phyloP scores from a whole-genome alignment of 176 grass and related monocot species.

The Rhipidocladum racemiflorum region DNA sequence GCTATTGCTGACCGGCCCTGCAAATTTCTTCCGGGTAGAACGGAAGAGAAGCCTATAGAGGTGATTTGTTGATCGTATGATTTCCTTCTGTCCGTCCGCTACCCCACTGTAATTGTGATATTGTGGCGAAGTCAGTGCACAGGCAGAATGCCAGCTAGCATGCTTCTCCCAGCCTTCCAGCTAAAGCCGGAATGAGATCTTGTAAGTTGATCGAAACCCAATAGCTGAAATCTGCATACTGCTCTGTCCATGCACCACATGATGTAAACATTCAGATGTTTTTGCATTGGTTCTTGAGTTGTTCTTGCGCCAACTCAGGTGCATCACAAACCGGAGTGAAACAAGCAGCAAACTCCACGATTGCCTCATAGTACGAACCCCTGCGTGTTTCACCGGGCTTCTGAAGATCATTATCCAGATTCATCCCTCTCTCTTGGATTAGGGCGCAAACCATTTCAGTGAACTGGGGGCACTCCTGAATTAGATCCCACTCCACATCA shows the following conservation, averaged over 20 bases:
- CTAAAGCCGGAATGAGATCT: neutral
- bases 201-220: neutral
- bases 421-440: constrained; percentile 26
- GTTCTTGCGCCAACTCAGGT: neutral
- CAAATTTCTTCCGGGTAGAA: neutral
- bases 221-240: neutral
- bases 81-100: neutral
- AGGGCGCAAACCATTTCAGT: constrained; percentile 9
- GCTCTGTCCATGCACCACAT: neutral
- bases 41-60: neutral
- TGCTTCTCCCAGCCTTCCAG: neutral
- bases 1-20: neutral
- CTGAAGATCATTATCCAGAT: constrained; percentile 14
- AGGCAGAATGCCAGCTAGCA: neutral
- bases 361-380: constrained; percentile 33
- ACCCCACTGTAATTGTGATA: neutral
- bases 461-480: constrained; percentile 9
- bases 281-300: neutral
- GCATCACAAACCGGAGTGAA: constrained; percentile 5
- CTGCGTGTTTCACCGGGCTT: constrained; percentile 29
- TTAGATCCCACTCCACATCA: constrained; percentile 8
- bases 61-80: neutral
- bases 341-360: constrained; percentile 22
- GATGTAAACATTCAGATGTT: neutral
- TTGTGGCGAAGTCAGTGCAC: neutral